Base-by-base conservation (phyloP, 2,329 filamentous ascomycete species). In the Rhinocladiella similis region DNA sequence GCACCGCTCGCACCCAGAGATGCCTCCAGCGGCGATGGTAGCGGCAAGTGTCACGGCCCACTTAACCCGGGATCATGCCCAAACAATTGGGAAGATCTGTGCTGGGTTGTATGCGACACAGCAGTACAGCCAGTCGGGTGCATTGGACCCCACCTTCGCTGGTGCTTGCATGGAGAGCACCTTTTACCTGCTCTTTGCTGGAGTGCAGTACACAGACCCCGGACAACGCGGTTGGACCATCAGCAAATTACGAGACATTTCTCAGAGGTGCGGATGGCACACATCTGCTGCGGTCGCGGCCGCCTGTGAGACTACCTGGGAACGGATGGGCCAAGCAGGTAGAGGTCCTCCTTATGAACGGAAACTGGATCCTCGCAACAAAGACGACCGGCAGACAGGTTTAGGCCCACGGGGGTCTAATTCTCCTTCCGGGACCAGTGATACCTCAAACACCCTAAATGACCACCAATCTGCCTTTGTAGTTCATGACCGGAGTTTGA, bases 1-100 rank as follows among this genome's bases (percentile, higher is more conserved):
- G n/a, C 79, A 93, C 57, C 83, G 94, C 33, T 81, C 86, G 1
- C 92, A 97, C 64, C 94, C 94, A 0, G 83, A 83, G 20, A 97
- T 97, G 91, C 93, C 92, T 0, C 91, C 93, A 0, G 86, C 92
- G 7, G 89, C 91, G 35, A 91, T 96, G 84, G 83, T 91, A 66
- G 91, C 94, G 2, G 91, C 91, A 0, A 88, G 87, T 6, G 80
- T 95, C 61, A 85, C 89, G 9, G 90, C 91, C 0, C 77, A 77
- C 13, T 83, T 88, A 48, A 97, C 93, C 1, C 83, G 80, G 2
- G 75, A 75, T 0, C 89, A 85, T 71, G 89, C 91, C 1, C 85
- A 85, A 59, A 81, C 87, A 61, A 85, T 97, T 56, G 92, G 91
- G 6, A 85, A 88, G 19, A 93, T 97, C 54, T 83, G 86, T 1